These are phyloP conservation scores for Podila verticillata DNA, from an alignment of 192 early-diverging fungal species.

Conservation along the genomic window DNA sequence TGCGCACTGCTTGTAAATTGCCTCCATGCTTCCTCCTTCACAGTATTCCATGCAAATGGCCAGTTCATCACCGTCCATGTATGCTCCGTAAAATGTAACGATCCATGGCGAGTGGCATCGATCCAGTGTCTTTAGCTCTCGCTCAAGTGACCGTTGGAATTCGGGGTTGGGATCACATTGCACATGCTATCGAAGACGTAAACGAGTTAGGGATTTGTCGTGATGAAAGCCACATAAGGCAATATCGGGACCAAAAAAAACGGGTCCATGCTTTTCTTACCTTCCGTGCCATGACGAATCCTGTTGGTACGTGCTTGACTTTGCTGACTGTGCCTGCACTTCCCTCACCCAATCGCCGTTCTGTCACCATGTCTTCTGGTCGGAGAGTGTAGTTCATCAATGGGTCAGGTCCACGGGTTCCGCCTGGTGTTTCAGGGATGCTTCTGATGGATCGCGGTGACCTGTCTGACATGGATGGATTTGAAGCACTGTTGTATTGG, in stretches of 20 bases:
- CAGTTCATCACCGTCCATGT: slow-evolving; percentile 82
- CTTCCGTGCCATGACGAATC: slow-evolving; percentile 93
- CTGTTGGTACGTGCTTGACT: slow-evolving; percentile 79
- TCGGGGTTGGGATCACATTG: slow-evolving; percentile 58
- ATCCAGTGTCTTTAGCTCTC: slow-evolving; percentile 91
- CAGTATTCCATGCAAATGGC: slow-evolving; percentile 98
- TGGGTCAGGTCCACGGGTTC: slow-evolving; percentile 35
- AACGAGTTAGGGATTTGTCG: not conserved
- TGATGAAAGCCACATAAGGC: not conserved
- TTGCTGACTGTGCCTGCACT: slow-evolving; percentile 84
- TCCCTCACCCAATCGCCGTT: slow-evolving; percentile 84
- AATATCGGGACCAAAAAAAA: not conserved
- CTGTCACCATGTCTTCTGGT: slow-evolving; percentile 77
- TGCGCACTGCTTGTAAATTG: slow-evolving; percentile 83
- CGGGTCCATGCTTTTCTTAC: slow-evolving; percentile 52
- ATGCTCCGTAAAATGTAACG: slow-evolving; percentile 95
- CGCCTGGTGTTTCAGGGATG: slow-evolving; percentile 45
- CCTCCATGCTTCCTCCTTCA: slow-evolving; percentile 92
- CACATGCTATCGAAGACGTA: slow-evolving; percentile 26
- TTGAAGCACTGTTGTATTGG: slow-evolving; percentile 15
- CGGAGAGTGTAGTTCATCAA: slow-evolving; percentile 47
- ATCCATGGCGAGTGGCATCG: slow-evolving; percentile 93
- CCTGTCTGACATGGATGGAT: slow-evolving; percentile 13
- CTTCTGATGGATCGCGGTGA: slow-evolving; percentile 31
- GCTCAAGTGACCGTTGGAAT: slow-evolving; percentile 84